Evolutionary conservation across 1,139 yeast genomes (phyloP).

Genomic region (Debaryomyces sp.): DNA sequence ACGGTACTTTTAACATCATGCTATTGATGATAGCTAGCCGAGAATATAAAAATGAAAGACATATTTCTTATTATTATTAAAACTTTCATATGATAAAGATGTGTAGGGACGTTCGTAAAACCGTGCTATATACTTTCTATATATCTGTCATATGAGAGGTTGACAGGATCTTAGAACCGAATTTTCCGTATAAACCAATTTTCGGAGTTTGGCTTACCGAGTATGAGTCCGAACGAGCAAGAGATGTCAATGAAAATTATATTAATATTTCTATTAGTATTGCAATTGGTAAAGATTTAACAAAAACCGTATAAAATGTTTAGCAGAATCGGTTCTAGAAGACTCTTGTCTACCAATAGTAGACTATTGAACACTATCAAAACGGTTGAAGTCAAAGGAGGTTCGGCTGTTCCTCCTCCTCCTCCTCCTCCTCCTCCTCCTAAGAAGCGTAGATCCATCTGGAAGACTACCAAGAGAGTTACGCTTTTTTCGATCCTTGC

Average conservation of each 20-base stretch:
- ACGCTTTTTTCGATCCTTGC: constrained; percentile 33
- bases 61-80: not conserved
- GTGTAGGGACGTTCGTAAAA: not conserved
- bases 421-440: constrained; percentile 11
- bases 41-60: not conserved
- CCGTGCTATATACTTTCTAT: not conserved
- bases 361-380: constrained; percentile 14
- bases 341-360: constrained; percentile 20
- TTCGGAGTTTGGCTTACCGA: constrained; percentile 3
- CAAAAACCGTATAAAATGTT: constrained; percentile 3
- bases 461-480: constrained; percentile 35
- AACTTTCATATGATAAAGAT: not conserved
- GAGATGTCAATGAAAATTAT: not conserved
- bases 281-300: not conserved
- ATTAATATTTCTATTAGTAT: not conserved
- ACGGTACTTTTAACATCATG: not conserved
- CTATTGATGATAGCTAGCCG: not conserved
- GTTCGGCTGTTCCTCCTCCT: constrained; percentile 13
- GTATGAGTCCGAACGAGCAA: constrained; percentile 1
- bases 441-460: constrained; percentile 12
- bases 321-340: constrained; percentile 17
- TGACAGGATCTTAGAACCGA: not conserved
- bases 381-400: constrained; percentile 5
- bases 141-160: not conserved
- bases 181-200: not conserved